Conservation (phyloP, 306 rosid species). For the Coriaria nepalensis region DNA sequence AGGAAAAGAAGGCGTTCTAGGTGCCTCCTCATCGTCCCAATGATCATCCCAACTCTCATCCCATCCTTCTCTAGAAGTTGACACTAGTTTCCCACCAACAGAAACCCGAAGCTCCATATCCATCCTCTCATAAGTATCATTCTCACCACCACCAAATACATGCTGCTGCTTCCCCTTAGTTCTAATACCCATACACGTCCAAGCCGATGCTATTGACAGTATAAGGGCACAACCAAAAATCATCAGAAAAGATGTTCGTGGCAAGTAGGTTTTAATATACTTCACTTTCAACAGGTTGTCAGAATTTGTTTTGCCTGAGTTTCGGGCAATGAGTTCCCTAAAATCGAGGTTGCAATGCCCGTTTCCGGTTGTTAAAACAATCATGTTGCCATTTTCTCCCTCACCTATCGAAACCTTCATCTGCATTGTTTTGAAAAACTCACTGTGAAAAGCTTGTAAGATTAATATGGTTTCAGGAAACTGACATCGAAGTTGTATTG, state of each 20-base stretch:
- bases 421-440: constrained; percentile 9
- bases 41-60: constrained; percentile 39
- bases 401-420: constrained; percentile 21
- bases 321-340: constrained; percentile 20
- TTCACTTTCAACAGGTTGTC: constrained; percentile 14
- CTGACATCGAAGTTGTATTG: too few relatives aligned
- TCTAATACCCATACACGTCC: constrained; percentile 20
- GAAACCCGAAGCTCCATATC: constrained; percentile 29
- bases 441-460: too few relatives aligned
- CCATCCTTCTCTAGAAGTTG: constrained; percentile 26
- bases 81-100: constrained; percentile 11
- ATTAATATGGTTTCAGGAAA: too few relatives aligned
- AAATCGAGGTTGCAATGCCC: constrained; percentile 31
- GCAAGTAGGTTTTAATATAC: constrained; percentile 13
- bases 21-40: constrained; percentile 39
- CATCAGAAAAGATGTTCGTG: constrained; percentile 13
- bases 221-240: constrained; percentile 13
- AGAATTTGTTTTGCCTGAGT: constrained; percentile 6
- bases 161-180: constrained; percentile 7
- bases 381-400: constrained; percentile 14
- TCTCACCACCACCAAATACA: too few relatives aligned
- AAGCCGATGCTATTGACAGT: constrained; percentile 19
- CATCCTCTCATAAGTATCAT: constrained; percentile 30
- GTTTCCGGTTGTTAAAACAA: constrained; percentile 21
- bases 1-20: constrained; percentile 26